phyloP scores from a whole-genome alignment of 2,329 filamentous ascomycete species.

The Pyrenophora tritici-repentis region DNA sequence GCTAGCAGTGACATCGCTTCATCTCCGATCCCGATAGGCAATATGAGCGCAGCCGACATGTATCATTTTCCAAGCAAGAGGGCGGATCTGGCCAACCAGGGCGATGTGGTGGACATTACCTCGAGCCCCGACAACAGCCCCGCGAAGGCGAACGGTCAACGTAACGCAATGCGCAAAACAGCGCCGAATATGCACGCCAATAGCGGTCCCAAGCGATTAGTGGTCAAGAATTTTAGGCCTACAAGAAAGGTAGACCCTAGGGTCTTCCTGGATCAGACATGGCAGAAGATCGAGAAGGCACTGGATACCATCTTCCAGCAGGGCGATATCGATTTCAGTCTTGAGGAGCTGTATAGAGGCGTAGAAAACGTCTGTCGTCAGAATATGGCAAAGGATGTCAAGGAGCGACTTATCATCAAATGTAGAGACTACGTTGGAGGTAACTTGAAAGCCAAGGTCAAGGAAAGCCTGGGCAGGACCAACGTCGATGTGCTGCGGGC shows the following conservation, averaged over 20 bases:
- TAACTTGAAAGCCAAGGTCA: conserved; percentile 63
- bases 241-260: conserved; percentile 68
- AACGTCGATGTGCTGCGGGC: conserved; percentile 68
- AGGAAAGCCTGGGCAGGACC: conserved; percentile 60
- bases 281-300: conserved; percentile 74
- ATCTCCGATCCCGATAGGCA: conserved; percentile 14
- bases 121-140: conserved; percentile 49
- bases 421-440: conserved; percentile 67
- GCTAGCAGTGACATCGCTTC: conserved; percentile 15
- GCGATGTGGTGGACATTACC: conserved; percentile 36
- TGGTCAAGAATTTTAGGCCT: conserved; percentile 88
- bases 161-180: conserved; percentile 45
- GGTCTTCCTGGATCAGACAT: conserved; percentile 77
- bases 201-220: conserved; percentile 76
- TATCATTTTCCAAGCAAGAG: conserved; percentile 44
- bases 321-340: conserved; percentile 64
- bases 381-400: conserved; percentile 71
- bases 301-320: conserved; percentile 74
- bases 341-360: conserved; percentile 86
- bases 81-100: conserved; percentile 15
- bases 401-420: conserved; percentile 66
- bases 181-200: conserved; percentile 70
- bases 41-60: conserved; percentile 43
- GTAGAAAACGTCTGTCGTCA: conserved; percentile 91
- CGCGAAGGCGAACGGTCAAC: conserved; percentile 47